Evolutionary conservation across 495 filamentous ascomycete genomes (phyloP), one percentile per base, ranked within the genome.

Genomic region (Aspergillus steynii): DNA sequence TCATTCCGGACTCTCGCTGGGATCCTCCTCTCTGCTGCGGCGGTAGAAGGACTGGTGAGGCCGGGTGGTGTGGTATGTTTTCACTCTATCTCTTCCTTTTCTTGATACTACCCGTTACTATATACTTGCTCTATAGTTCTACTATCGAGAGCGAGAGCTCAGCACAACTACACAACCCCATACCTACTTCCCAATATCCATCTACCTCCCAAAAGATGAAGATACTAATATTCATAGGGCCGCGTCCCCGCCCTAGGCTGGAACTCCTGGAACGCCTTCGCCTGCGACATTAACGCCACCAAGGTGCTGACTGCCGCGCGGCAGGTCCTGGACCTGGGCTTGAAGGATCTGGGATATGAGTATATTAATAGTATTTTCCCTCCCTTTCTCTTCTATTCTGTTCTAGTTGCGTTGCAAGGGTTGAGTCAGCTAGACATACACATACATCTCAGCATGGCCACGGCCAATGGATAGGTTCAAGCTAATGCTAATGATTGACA

Each of bases 291-390:
- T 52, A 70, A 82, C 58, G 82, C 83, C 52, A 68, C 61, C 12
- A 77, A 82, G 48, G 73, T 87, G 57, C 59, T 87, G 51, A 76
- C 69, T 15, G 83, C 83, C 0, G 86, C 83, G 2, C 69, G 77
- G 32, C 65, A 76, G 48, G 76, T 87, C 53, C 67, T 86, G 10
- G 67, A 78, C 48, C 68, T 80, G 29, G 85, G 86, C 0, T 73
- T 90, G 48, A 80, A 83, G 62, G 84, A 85, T 52, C 74, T 85
- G 4, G 88, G 88, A 12, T 91, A 91, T 65, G 77, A 86, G 64
- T 90, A 89, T 69, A 78, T 90, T 56, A 85, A 85, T 64, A 77
- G 74, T 78, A 60, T 5, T 78, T 85, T 55, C 65, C 56, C 4
- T 65, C 63, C 37, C 27, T 50, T 12, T 64, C 68, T 55, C 4